These are phyloP conservation scores for Acephala macrosclerotiorum DNA, from an alignment of 2,329 filamentous ascomycete species.

Conservation along the genomic window DNA sequence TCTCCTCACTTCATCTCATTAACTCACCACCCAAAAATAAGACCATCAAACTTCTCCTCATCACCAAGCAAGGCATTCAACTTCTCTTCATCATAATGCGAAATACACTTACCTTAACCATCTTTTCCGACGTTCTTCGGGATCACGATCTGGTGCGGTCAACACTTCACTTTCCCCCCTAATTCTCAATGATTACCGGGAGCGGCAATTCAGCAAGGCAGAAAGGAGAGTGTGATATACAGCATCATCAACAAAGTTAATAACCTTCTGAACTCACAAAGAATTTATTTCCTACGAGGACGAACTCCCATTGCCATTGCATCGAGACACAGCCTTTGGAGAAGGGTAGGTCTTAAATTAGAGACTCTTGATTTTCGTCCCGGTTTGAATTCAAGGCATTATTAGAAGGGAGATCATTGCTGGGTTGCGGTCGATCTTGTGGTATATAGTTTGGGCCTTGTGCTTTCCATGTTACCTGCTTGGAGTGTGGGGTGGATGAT, in stretches of 20 bases:
- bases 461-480: too few species aligned
- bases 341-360: neutral
- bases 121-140: neutral
- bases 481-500: too few species aligned
- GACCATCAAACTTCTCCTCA: neutral
- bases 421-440: too few species aligned
- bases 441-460: too few species aligned
- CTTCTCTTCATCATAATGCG: neutral
- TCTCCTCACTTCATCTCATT: too few species aligned
- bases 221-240: neutral
- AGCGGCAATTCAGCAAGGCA: neutral
- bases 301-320: neutral
- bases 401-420: too few species aligned
- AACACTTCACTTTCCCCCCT: neutral
- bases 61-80: neutral
- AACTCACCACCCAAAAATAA: conserved; percentile 1
- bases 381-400: too few species aligned
- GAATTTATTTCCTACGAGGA: neutral
- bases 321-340: neutral
- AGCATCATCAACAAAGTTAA: neutral
- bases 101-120: neutral
- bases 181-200: neutral
- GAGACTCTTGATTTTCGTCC: neutral
- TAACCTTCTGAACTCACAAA: neutral
- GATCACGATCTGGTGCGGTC: neutral